Conservation (phyloP, 345 rosid genomes). For the Eucalyptus curtisii region DNA sequence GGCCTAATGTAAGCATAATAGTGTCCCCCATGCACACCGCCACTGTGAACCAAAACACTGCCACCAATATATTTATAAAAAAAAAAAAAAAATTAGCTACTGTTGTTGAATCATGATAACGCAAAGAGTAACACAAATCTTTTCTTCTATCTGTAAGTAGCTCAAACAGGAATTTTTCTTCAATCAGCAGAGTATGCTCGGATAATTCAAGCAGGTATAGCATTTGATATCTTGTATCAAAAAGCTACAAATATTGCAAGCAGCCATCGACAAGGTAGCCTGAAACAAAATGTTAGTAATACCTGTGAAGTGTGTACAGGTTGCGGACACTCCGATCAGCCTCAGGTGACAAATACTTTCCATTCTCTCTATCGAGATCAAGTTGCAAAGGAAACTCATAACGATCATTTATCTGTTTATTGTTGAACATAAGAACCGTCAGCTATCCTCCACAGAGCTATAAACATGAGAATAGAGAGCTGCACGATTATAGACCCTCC, state of each 20-base stretch:
- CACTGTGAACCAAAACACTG: slow-evolving; percentile 59
- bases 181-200: not conserved
- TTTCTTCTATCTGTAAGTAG: not conserved
- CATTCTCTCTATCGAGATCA: slow-evolving; percentile 36
- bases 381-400: slow-evolving; percentile 46
- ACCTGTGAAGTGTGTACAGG: slow-evolving; percentile 42
- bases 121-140: not conserved
- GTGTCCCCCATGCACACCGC: slow-evolving; percentile 62
- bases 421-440: not conserved
- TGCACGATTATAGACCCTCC: not conserved
- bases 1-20: slow-evolving; percentile 56
- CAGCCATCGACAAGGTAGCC: not conserved
- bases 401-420: slow-evolving; percentile 31
- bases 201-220: not conserved
- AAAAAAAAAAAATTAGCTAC: not conserved
- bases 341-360: slow-evolving; percentile 32
- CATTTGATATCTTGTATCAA: not conserved
- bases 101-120: not conserved
- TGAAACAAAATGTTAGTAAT: not conserved
- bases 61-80: not conserved
- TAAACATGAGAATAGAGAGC: not conserved
- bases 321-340: slow-evolving; percentile 36
- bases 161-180: not conserved
- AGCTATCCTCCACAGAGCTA: not conserved
- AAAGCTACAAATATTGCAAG: not conserved